A percentile compares a stretch with the other conserved stretches of the same genome.
phyloP scores from a whole-genome alignment of 768 basidiomycete genomes.

The Phylloporus scabripes region DNA sequence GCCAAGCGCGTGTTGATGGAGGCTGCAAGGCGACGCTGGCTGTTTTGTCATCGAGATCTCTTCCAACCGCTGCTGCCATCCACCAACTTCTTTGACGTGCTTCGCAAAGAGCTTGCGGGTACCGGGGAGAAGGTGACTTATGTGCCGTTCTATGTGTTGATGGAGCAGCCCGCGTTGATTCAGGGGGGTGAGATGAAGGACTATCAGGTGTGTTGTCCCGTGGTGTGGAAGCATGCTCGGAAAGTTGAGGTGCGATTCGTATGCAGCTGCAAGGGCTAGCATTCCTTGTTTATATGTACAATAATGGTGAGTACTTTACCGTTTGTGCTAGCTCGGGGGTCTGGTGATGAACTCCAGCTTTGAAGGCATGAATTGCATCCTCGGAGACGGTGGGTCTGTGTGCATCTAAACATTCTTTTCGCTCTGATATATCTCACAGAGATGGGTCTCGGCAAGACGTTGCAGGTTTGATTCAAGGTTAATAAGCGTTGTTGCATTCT shows the following conservation, averaged over 20 bases:
- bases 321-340: not conserved
- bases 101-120: constrained; percentile 30
- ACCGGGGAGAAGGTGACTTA: constrained; percentile 24
- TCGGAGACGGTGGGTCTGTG: constrained; percentile 55
- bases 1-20: constrained; percentile 36
- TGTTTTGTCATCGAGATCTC: constrained; percentile 39
- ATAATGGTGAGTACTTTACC: constrained; percentile 44
- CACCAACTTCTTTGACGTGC: constrained; percentile 34
- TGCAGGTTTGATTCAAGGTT: constrained; percentile 38
- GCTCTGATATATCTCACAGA: constrained; percentile 25
- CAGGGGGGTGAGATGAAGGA: constrained; percentile 61
- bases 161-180: constrained; percentile 47
- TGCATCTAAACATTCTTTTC: not conserved
- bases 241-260: not conserved
- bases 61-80: constrained; percentile 45
- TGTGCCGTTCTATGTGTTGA: constrained; percentile 35
- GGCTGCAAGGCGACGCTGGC: constrained; percentile 41
- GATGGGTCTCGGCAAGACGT: constrained; percentile 63
- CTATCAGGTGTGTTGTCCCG: constrained; percentile 47
- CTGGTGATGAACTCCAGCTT: not conserved
- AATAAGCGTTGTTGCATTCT: not conserved
- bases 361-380: constrained; percentile 61
- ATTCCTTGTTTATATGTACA: constrained; percentile 60
- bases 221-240: not conserved
- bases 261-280: constrained; percentile 54